Evolutionary conservation across 75 land plant species (phyloP).

Genomic region (Isoetes taiwanensis): DNA sequence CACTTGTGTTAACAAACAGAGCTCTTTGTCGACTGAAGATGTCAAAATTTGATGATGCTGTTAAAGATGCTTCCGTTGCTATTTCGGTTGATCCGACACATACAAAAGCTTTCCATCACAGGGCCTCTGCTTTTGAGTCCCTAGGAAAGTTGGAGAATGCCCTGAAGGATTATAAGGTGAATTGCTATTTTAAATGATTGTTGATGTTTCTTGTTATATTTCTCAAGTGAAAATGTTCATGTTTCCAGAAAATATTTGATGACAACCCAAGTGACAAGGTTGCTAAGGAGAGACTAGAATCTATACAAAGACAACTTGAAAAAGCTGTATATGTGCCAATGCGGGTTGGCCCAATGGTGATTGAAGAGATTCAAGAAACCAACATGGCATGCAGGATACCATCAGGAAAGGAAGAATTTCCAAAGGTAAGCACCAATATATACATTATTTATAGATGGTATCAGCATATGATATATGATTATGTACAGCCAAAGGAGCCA

Average conservation of each 20-base stretch:
- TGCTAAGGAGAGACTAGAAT: not conserved
- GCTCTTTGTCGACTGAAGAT: conserved; percentile 12
- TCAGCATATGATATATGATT: not conserved
- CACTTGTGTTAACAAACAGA: conserved; percentile 5
- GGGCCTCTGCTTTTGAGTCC: conserved; percentile 9
- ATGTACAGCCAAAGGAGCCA: not conserved
- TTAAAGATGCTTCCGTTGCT: conserved; percentile 15
- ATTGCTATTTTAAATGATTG: not conserved
- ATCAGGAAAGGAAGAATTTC: too few species aligned
- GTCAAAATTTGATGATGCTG: conserved; percentile 11
- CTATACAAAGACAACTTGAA: conserved; percentile 1
- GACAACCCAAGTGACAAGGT: conserved; percentile 4
- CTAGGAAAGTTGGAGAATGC: conserved; percentile 8
- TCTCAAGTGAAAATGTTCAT: not conserved
- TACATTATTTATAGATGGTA: not conserved
- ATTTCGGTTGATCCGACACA: not conserved
- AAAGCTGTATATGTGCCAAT: conserved; percentile 11
- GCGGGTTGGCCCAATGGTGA: conserved; percentile 18
- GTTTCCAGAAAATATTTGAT: conserved; percentile 7
- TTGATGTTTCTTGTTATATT: not conserved
- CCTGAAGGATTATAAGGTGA: conserved; percentile 12
- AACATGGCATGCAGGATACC: too few species aligned
- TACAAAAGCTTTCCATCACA: conserved; percentile 13
- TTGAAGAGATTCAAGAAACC: conserved; percentile 19
- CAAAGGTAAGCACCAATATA: not conserved